Evolutionary conservation across 2,329 filamentous ascomycete genomes (phyloP).

Genomic region (Mycosphaerella arachidis): DNA sequence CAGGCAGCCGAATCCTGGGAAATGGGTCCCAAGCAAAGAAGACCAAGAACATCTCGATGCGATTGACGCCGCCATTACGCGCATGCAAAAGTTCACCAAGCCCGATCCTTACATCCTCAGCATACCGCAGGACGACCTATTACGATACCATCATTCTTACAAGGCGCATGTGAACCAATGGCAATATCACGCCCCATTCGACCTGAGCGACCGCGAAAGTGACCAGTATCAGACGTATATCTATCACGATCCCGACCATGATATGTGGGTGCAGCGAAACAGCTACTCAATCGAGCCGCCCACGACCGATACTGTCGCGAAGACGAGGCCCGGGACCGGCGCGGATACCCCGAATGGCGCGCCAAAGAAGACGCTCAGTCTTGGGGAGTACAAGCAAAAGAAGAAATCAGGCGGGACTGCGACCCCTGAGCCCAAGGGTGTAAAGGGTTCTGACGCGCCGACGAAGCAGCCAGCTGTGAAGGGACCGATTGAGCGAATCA

Average conservation of each 20-base stretch:
- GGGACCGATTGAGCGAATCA: constrained; percentile 30
- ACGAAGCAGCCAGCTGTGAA: constrained; percentile 29
- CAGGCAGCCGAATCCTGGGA: constrained; percentile 5
- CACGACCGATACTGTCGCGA: constrained; percentile 17
- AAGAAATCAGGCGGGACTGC: constrained; percentile 41
- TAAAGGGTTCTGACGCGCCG: constrained; percentile 17
- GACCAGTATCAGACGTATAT: constrained; percentile 61
- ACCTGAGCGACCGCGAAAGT: constrained; percentile 49
- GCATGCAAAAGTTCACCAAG: constrained; percentile 41
- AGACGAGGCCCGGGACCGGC: constrained; percentile 32
- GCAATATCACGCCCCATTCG: constrained; percentile 50
- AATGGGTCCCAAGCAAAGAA: constrained; percentile 21
- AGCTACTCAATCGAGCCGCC: constrained; percentile 28
- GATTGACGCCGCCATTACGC: constrained; percentile 40
- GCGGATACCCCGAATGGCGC: constrained; percentile 38
- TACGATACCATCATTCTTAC: constrained; percentile 41
- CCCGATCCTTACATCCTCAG: constrained; percentile 44
- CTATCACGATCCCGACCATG: constrained; percentile 50
- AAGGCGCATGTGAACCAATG: constrained; percentile 37
- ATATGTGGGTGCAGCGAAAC: constrained; percentile 28
- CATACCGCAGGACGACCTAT: constrained; percentile 42
- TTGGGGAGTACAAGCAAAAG: constrained; percentile 56
- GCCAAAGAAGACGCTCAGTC: constrained; percentile 58
- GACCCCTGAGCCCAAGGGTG: constrained; percentile 21
- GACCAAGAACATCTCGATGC: constrained; percentile 35